Conservation (phyloP, 179 eudicot species). For the Silene noctiflora region DNA sequence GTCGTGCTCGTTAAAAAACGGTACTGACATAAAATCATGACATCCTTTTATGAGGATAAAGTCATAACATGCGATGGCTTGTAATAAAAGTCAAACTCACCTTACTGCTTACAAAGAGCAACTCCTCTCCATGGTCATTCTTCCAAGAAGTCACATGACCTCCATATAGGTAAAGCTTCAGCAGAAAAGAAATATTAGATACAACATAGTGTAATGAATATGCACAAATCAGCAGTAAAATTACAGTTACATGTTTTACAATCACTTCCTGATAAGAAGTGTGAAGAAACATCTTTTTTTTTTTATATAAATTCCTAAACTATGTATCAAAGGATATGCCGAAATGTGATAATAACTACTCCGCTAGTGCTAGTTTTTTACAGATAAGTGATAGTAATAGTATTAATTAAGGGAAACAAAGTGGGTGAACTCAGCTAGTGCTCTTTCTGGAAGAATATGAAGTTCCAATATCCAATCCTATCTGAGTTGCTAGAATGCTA, state of each 20-base stretch:
- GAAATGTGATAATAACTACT: no score
- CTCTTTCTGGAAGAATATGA: no score
- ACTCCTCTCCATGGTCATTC: conserved; percentile 87
- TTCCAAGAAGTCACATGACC: conserved; percentile 93
- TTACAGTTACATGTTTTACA: background rate
- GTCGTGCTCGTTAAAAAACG: background rate
- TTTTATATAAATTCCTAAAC: no score
- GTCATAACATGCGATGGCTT: background rate
- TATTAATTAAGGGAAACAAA: no score
- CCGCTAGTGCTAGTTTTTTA: no score
- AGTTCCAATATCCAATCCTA: no score
- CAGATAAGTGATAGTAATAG: no score
- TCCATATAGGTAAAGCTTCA: conserved; percentile 12
- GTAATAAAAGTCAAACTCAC: conserved; percentile 33
- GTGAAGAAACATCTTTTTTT: no score
- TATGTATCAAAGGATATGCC: no score
- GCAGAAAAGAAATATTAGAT: background rate
- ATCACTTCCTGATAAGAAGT: no score
- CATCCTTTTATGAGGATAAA: background rate
- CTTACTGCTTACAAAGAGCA: conserved; percentile 88
- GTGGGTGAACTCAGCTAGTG: no score
- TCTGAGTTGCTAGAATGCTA: no score
- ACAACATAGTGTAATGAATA: background rate
- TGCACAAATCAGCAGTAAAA: background rate
- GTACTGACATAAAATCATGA: background rate